phyloP scores from a whole-genome alignment of 768 basidiomycete genomes.

The Hypholoma fasciculare region DNA sequence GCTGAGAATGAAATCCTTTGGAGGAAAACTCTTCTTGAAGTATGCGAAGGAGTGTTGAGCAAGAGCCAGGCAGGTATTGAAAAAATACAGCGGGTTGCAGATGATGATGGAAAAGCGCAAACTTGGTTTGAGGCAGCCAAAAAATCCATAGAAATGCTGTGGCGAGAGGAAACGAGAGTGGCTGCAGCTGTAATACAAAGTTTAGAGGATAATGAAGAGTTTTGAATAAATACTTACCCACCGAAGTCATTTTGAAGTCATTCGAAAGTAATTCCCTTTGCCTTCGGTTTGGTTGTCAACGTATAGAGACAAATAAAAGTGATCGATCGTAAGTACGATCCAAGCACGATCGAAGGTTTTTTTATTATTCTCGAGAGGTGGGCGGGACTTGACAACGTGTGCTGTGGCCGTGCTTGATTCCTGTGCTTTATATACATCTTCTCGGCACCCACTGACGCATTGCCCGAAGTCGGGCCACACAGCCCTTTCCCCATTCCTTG shows the following conservation, averaged over 20 bases:
- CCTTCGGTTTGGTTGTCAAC: too few relatives aligned
- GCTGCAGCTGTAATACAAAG: constrained; percentile 47
- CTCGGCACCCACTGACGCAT: not conserved
- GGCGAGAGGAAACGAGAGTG: constrained; percentile 62
- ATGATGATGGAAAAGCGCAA: not conserved
- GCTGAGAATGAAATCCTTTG: constrained; percentile 49
- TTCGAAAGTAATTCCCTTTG: not conserved
- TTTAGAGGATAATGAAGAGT: constrained; percentile 45
- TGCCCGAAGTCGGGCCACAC: not conserved
- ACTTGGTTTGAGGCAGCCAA: constrained; percentile 13
- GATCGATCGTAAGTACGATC: too few relatives aligned
- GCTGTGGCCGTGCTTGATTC: not conserved
- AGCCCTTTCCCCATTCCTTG: not conserved
- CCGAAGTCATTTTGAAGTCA: not conserved
- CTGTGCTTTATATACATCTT: not conserved
- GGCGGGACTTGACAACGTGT: not conserved
- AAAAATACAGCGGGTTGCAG: constrained; percentile 2
- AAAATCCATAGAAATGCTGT: constrained; percentile 43
- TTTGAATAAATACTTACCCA: constrained; percentile 27
- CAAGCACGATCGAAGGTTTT: too few relatives aligned
- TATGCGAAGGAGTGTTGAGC: constrained; percentile 34
- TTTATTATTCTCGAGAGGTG: too few relatives aligned
- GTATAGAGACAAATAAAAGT: too few relatives aligned
- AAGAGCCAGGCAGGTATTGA: constrained; percentile 15
- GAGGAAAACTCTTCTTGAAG: constrained; percentile 34